These are phyloP conservation scores for Entomortierella beljakovae DNA, from an alignment of 192 early-diverging fungal species.

Conservation along the genomic window DNA sequence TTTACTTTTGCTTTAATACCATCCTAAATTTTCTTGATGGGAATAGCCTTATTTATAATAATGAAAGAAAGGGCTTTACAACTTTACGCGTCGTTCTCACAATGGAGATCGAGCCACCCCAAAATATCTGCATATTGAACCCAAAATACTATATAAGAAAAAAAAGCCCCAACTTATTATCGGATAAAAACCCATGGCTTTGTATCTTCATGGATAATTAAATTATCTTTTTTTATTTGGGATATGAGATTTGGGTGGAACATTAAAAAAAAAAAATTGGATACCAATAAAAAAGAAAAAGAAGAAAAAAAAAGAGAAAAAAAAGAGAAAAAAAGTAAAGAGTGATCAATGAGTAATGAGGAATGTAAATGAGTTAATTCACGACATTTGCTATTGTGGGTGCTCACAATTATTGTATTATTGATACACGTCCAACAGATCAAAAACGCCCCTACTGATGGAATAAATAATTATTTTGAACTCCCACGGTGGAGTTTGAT, in stretches of 20 bases:
- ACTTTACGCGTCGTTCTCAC: neutral
- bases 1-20: neutral
- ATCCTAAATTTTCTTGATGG: too few species aligned
- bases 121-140: too few species aligned
- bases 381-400: neutral
- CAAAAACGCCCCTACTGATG: slow-evolving; percentile 22
- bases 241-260: too few species aligned
- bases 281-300: slow-evolving; percentile 10
- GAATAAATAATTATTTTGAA: slow-evolving; percentile 5
- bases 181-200: too few species aligned
- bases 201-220: too few species aligned
- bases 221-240: too few species aligned
- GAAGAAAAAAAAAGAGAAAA: neutral
- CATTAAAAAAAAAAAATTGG: slow-evolving; percentile 1
- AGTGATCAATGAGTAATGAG: too few species aligned
- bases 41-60: neutral
- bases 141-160: too few species aligned
- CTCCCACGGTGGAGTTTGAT: slow-evolving; percentile 16
- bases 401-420: slow-evolving; percentile 16
- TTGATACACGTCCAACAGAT: slow-evolving; percentile 14
- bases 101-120: neutral
- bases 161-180: too few species aligned
- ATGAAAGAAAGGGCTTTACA: neutral
- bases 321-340: neutral
- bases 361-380: neutral